Evolutionary conservation across 495 filamentous ascomycete genomes (phyloP), one percentile per base, ranked within the genome.

Genomic region (Lepidopterella palustris): DNA sequence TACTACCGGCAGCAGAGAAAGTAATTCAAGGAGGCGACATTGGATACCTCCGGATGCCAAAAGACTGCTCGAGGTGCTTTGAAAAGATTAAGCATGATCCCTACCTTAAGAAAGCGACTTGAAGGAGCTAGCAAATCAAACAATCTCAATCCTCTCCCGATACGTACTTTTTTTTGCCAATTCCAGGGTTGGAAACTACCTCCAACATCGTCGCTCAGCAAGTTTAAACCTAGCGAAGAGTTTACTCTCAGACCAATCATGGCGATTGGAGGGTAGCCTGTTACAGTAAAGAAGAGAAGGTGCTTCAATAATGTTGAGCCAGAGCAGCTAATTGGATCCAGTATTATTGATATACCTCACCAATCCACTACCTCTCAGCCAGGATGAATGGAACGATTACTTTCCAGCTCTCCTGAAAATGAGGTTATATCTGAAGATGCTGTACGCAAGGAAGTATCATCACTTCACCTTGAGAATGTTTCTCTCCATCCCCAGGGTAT

Each of bases 111-210:
- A 49, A 55, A 27, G 50, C n/a, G 59, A 65, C 28, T 21, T 59
- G 10, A 54, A 56, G 5, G 51, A 58, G n/a, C 49, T 65, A 11
- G 35, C 54, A 0, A 20, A 29, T 47, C 26, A 13, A 65, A 58
- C 13, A 42, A 51, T 45, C 55, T 65, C 5, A 58, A 58, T 26
- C 6, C 52, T n/a, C 31, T 25, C 18, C 63, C 61, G 35, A 49
- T 65, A 5, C 45, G 63, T 9, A 65, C 63, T n/a, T 65, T 55
- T n/a, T 59, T 65, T 65, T 53, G 63, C 63, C 18, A 65, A 65
- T 56, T 53, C 59, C 11, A 35, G 63, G 39, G 63, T 55, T 27
- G 63, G 27, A 65, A 59, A 40, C 29, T 61, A 25, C 58, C 62
- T 25, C 57, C 53, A 21, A 25, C 47, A 25, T 5, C 40, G 20